A percentile compares a stretch with the other conserved stretches of the same genome.
Conservation (phyloP, 192 early-diverging fungal species). For the Backusella psychrophila region DNA sequence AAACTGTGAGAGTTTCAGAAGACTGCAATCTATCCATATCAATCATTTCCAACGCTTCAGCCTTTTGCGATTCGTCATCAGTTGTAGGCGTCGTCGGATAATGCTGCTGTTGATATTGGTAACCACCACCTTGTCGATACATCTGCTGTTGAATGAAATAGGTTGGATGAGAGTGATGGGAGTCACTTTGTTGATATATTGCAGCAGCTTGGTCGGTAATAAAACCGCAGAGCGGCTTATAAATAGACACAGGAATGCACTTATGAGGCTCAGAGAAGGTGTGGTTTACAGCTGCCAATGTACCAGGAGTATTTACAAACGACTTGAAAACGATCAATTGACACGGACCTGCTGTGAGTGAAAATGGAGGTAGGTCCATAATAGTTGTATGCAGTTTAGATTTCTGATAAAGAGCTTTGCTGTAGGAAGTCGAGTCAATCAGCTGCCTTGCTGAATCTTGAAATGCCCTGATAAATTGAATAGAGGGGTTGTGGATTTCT, state of each 20-base stretch:
- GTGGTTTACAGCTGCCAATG: slow-evolving; percentile 22
- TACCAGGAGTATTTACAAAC: slow-evolving; percentile 19
- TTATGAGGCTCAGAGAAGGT: slow-evolving; percentile 10
- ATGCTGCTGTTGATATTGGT: neutral
- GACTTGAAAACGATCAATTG: slow-evolving; percentile 31
- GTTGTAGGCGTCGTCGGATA: neutral
- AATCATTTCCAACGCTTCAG: neutral
- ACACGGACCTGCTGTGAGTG: slow-evolving; percentile 20
- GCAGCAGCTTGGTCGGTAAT: slow-evolving; percentile 19
- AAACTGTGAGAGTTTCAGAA: neutral
- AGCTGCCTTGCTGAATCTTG: slow-evolving; percentile 14
- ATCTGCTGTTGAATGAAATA: slow-evolving; percentile 9
- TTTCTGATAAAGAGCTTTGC: slow-evolving; percentile 3
- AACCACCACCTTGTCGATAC: neutral
- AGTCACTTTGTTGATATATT: slow-evolving; percentile 1
- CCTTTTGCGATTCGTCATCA: neutral
- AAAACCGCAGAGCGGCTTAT: slow-evolving; percentile 9
- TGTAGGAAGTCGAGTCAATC: slow-evolving; percentile 14
- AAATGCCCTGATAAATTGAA: slow-evolving; percentile 10
- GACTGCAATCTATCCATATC: neutral
- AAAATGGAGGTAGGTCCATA: slow-evolving; percentile 29
- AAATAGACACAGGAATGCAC: slow-evolving; percentile 22
- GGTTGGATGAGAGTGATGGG: neutral
- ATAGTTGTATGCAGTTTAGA: slow-evolving; percentile 22
- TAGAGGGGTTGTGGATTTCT: neutral